These are phyloP conservation scores for Cytospora schulzeri DNA, from an alignment of 2,329 filamentous ascomycete genomes.

Conservation along the genomic window DNA sequence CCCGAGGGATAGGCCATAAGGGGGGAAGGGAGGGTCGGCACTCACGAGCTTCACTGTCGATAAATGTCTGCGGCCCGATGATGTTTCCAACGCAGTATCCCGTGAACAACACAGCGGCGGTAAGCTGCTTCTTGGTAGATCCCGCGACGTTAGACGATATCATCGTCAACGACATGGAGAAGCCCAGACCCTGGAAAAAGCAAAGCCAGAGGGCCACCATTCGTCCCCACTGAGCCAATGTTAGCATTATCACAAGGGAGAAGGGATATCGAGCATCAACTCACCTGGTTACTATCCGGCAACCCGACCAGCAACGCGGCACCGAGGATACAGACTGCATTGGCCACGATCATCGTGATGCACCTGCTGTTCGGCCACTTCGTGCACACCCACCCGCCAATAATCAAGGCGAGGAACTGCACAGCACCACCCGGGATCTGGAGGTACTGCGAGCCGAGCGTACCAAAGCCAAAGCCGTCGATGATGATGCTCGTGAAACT, in stretches of 20 bases:
- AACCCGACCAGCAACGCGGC: slow-evolving; percentile 54
- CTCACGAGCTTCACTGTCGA: slow-evolving; percentile 47
- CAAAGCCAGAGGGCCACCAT: slow-evolving; percentile 58
- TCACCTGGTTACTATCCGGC: slow-evolving; percentile 48
- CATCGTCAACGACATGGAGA: slow-evolving; percentile 39
- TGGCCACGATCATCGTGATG: slow-evolving; percentile 58
- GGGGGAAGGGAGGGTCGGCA: slow-evolving; percentile 9
- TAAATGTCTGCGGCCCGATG: slow-evolving; percentile 38
- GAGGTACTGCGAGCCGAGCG: slow-evolving; percentile 37
- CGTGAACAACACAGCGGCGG: slow-evolving; percentile 35
- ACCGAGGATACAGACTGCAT: slow-evolving; percentile 56
- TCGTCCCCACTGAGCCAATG: slow-evolving; percentile 48
- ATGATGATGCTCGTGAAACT: slow-evolving; percentile 38
- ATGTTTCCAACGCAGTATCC: slow-evolving; percentile 39
- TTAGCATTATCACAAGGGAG: no score
- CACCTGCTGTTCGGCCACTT: slow-evolving; percentile 54
- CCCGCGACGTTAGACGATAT: slow-evolving; percentile 39
- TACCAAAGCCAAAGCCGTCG: slow-evolving; percentile 36
- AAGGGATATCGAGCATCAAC: not conserved
- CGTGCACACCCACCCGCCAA: slow-evolving; percentile 54
- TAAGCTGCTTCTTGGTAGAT: slow-evolving; percentile 39
- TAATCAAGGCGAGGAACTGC: slow-evolving; percentile 55
- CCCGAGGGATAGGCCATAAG: no score
- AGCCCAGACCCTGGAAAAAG: slow-evolving; percentile 38
- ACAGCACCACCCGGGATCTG: slow-evolving; percentile 63